Conservation (phyloP, 1,284 basidiomycete species). For the Pyrrhoderma noxium region DNA sequence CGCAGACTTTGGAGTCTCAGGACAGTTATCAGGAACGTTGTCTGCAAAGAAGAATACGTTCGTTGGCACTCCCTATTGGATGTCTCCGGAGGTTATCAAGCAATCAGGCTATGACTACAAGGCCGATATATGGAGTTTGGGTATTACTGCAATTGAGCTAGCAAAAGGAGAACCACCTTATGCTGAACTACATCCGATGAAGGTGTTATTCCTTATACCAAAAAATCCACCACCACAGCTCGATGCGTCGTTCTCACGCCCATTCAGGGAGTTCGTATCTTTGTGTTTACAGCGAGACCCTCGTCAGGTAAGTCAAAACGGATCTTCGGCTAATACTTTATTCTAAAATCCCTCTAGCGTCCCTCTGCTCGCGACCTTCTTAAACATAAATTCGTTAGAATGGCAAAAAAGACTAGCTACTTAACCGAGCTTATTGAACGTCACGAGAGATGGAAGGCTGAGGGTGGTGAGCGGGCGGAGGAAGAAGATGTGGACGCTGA, state of each 20-base stretch:
- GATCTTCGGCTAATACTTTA: background rate
- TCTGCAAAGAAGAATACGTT: slow-evolving; percentile 69
- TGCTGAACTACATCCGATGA: slow-evolving; percentile 93
- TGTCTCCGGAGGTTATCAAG: slow-evolving; percentile 95
- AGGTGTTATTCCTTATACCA: slow-evolving; percentile 92
- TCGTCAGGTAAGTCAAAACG: slow-evolving; percentile 39
- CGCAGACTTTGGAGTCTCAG: slow-evolving; percentile 95
- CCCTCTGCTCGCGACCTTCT: slow-evolving; percentile 88
- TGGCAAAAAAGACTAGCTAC: slow-evolving; percentile 73
- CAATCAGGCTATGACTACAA: slow-evolving; percentile 96
- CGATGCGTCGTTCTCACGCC: slow-evolving; percentile 76
- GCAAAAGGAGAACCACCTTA: slow-evolving; percentile 91
- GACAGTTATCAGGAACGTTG: slow-evolving; percentile 81
- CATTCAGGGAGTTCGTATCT: slow-evolving; percentile 91
- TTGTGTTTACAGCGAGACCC: slow-evolving; percentile 93
- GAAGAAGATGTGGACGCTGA: slow-evolving; percentile 59
- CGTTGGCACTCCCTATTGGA: slow-evolving; percentile 96
- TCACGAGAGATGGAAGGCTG: slow-evolving; percentile 53
- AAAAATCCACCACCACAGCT: slow-evolving; percentile 91
- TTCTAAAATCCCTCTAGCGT: slow-evolving; percentile 42
- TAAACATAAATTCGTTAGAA: slow-evolving; percentile 86
- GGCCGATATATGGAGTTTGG: slow-evolving; percentile 96
- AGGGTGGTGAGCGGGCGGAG: slow-evolving; percentile 72
- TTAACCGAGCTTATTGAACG: slow-evolving; percentile 85
- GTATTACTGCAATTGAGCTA: slow-evolving; percentile 96